Evolutionary conservation across 805 yeast genomes (phyloP).

Genomic region (Sporopachydermia lactativora): DNA sequence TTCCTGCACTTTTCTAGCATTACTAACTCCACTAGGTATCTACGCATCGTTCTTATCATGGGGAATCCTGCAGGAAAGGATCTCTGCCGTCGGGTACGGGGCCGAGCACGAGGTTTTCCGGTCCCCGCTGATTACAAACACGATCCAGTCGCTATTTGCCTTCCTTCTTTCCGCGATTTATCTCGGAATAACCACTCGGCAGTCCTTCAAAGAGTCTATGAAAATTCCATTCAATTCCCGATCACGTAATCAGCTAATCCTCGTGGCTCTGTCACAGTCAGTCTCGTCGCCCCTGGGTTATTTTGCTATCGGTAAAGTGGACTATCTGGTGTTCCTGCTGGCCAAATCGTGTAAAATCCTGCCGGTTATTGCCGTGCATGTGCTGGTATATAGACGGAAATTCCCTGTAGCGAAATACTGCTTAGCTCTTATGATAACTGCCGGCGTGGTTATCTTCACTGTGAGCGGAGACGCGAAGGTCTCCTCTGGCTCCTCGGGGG

Average conservation of each 20-base stretch:
- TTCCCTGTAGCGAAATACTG: conserved; percentile 67
- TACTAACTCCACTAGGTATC: conserved; percentile 36
- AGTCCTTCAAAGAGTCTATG: conserved; percentile 17
- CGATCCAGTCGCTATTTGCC: conserved; percentile 64
- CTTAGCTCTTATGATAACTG: conserved; percentile 67
- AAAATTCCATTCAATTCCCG: conserved; percentile 18
- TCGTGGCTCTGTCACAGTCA: conserved; percentile 63
- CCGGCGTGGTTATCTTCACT: conserved; percentile 75
- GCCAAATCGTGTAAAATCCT: conserved; percentile 90
- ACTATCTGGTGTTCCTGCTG: conserved; percentile 67
- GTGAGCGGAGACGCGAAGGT: conserved; percentile 22
- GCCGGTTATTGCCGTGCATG: conserved; percentile 86
- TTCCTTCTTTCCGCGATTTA: conserved; percentile 52
- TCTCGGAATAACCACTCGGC: conserved; percentile 18
- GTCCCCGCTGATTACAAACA: conserved; percentile 67
- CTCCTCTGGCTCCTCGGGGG: background rate
- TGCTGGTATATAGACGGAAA: conserved; percentile 47
- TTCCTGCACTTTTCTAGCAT: background rate
- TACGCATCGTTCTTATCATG: conserved; percentile 80
- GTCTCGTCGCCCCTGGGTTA: conserved; percentile 76
- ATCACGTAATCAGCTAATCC: conserved; percentile 24
- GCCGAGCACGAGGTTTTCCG: conserved; percentile 39
- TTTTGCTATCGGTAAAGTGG: conserved; percentile 66
- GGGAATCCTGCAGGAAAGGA: conserved; percentile 86
- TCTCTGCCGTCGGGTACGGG: conserved; percentile 65